Base-by-base conservation (phyloP, 257 asterid genomes). In the Prunella vulgaris region DNA sequence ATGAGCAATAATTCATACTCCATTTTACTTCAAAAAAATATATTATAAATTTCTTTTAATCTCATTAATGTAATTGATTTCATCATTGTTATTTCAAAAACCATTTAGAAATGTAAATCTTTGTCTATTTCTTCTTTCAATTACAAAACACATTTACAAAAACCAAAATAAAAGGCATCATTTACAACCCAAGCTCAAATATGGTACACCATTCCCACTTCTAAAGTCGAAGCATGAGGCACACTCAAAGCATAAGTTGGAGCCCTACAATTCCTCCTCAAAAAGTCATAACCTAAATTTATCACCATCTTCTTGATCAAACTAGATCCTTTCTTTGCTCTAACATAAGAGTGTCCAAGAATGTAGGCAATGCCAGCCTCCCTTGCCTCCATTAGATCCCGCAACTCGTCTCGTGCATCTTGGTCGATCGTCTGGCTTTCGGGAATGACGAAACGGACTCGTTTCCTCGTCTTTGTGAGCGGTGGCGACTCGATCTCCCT, bases 131-230 rank as follows among this genome's bases (percentile, higher is more conserved):
- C 42, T 69, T 15, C 53, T 44, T 40, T 52, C 69, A 57, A 22
- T 76, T 64, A 69, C 32, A 57, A 25, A 69, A 35, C 68, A 33
- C 25, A 44, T 57, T 18, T 64, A 64, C 44, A 69, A 37, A 51
- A 32, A n/a, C n/a, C 10, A 32, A 74, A 40, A 10, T 32, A 8
- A 14, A 25, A 15, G n/a, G n/a, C 15, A 24, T 52, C 3, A 37
- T 60, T 48, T 61, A 30, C 66, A 35, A 38, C 28, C 68, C 79
- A 27, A 66, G 46, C 48, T 71, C 85, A 91, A 74, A 92, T 80
- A 70, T 87, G 75, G 69, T 86, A 89, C 27, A 86, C 94, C 97
- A 89, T 87, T 71, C 97, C 97, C 66, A 92, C 96, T 72, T 92
- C 96, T 61, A 92, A 80, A 1, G 96, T 92, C 10, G 97, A 89